Evolutionary conservation across 768 basidiomycete genomes (phyloP), one percentile per base, ranked within the genome.

Genomic region (Pleurotus platypus): DNA sequence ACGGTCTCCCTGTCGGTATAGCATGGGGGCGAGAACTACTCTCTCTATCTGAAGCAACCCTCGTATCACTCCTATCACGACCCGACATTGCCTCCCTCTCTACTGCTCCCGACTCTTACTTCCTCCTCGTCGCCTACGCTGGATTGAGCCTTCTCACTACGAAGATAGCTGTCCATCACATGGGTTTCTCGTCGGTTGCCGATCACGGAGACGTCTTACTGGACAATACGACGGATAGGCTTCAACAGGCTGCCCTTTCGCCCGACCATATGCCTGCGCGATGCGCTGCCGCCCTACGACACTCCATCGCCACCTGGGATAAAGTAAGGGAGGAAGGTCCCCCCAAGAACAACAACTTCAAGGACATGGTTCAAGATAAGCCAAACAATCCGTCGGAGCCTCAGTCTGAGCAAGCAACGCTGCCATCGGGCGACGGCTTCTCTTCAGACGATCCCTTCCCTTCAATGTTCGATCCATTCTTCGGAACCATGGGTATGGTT

Each of bases 61-160:
- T 77, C 42, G 64, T 72, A 46, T 40, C 69, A 1, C 57, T 65
- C 3, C 66, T 78, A 43, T 69, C 72, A 20, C 61, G 65, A 24
- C 59, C 63, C 43, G 74, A 77, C 48, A 61, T 67, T 18, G 59
- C 60, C 1, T 60, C 74, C 22, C 64, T 77, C 60, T 71, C 71
- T 56, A 63, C 75, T 1, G 74, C 76, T 5, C 76, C 76, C 1
- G 77, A 77, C 59, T 62, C 63, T 38, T 55, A 76, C 26, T 78
- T 72, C 47, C 46, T 56, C 47, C 54, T 57, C 38, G 49, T 60
- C 46, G 66, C 71, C 0, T 76, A 79, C 51, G 74, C 78, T 42
- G 74, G 78, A 5, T 68, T 75, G 1, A 78, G 70, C 49, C 58
- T 80, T 51, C 70, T 79, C 49, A 64, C 76, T 9, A 69, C 71